phyloP scores from a whole-genome alignment of 176 grass and related monocot genomes.

The Calamus simplicifolius region DNA sequence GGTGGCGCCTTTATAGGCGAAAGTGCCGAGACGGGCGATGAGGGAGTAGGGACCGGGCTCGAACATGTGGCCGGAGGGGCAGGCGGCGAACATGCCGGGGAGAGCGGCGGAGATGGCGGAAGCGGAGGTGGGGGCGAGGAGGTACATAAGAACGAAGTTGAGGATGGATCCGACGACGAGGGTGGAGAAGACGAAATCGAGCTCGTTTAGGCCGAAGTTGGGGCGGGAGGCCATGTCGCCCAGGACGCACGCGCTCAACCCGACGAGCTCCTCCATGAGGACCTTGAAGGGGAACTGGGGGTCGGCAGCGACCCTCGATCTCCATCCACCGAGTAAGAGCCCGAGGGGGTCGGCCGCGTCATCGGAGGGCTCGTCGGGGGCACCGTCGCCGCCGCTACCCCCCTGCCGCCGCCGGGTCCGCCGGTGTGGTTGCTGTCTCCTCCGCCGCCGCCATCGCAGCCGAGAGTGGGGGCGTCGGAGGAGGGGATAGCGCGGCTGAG shows the following conservation, averaged over 20 bases:
- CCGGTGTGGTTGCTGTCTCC: too few species aligned
- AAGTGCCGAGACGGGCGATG: not conserved
- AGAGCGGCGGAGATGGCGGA: not conserved
- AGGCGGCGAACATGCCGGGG: not conserved
- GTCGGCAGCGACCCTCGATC: not conserved
- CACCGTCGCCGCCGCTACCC: not conserved
- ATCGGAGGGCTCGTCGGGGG: not conserved
- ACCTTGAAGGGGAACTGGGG: constrained; percentile 2
- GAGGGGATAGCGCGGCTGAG: too few species aligned
- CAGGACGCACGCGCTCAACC: not conserved
- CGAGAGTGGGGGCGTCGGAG: too few species aligned
- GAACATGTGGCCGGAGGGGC: constrained; percentile 4
- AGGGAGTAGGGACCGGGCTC: constrained; percentile 2
- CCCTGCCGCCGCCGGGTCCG: too few species aligned
- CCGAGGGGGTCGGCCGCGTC: not conserved
- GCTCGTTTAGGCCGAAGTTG: constrained; percentile 1
- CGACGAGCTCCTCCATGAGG: constrained; percentile 4
- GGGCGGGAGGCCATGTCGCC: not conserved
- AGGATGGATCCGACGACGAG: not conserved
- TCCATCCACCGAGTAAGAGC: not conserved
- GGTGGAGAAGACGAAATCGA: constrained; percentile 7
- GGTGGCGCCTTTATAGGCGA: constrained; percentile 1
- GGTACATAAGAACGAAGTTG: constrained; percentile 9
- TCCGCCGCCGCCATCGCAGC: too few species aligned
- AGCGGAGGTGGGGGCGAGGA: constrained; percentile 5